Evolutionary conservation across 345 rosid species (phyloP).

Genomic region (Melastoma malabathricum): DNA sequence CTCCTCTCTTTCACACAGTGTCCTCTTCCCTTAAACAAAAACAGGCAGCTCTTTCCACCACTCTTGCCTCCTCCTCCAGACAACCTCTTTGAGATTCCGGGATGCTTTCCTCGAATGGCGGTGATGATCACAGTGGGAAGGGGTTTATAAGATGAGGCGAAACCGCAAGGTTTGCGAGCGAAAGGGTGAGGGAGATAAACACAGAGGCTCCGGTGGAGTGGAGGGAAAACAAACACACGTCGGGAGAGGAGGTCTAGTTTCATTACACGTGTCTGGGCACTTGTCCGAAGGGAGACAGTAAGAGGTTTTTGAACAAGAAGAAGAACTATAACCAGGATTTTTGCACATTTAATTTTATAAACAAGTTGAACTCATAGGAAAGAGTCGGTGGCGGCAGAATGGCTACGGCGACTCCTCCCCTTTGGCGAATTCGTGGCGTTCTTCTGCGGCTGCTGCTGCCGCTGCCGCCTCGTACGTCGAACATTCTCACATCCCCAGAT

Average conservation of each 20-base stretch:
- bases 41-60: not conserved
- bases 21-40: not conserved
- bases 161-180: not conserved
- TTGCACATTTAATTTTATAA: too few relatives aligned
- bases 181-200: conserved; percentile 10
- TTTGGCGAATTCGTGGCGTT: too few relatives aligned
- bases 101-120: too few relatives aligned
- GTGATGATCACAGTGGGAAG: too few relatives aligned
- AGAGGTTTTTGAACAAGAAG: too few relatives aligned
- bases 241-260: conserved; percentile 4
- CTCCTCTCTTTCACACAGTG: not conserved
- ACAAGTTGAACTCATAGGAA: too few relatives aligned
- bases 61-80: too few relatives aligned
- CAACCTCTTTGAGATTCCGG: too few relatives aligned
- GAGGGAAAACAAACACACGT: not conserved
- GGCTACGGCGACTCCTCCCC: too few relatives aligned
- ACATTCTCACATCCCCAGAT: conserved; percentile 68
- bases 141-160: not conserved
- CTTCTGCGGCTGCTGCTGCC: too few relatives aligned
- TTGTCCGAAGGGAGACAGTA: not conserved
- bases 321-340: too few relatives aligned
- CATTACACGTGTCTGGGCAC: conserved; percentile 29
- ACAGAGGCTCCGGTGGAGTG: not conserved
- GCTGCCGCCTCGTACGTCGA: conserved; percentile 14
- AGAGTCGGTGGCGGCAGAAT: too few relatives aligned